Base-by-base conservation (phyloP, 306 rosid genomes). In the Psophocarpus tetragonolobus region DNA sequence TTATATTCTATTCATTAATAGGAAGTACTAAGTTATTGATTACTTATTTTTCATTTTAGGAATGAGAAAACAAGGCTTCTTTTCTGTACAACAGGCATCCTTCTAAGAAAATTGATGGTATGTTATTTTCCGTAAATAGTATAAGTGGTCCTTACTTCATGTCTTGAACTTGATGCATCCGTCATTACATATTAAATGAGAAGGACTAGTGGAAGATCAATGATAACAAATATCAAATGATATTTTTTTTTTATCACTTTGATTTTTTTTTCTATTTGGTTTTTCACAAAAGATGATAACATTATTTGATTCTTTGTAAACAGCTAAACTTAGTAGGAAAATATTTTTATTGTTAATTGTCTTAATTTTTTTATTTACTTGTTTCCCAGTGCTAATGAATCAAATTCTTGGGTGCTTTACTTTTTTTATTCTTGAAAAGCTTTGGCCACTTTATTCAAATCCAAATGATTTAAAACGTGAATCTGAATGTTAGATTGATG, bases 41-140 rank as follows among this genome's bases (percentile, higher is more conserved):
- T 54, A 18, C 62, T 62, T 71, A 21, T 73, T 53, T 53, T 65
- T 80, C 48, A 58, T 87, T 62, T 41, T 87, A 93, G 97, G 94
- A 92, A 85, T 81, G 97, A 87, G 63, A 87, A 81, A 81, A 94
- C 98, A 76, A 92, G 89, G 89, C 98, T 94, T 83, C 85, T 94
- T 3, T 92, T 94, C 80, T 94, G 98, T 73, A 94, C 98, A 8
- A 94, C 98, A 2, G 98, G 98, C 80, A 90, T 94, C 81, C 96
- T 94, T 84, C 79, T 94, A 82, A 92, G 98, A 87, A 89, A 88
- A 90, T 83, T 94, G 30, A 84, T 81, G 97, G 98, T 93, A 84
- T 24, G 88, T 61, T 66, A 33, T 63, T 75, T 60, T 44, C 44
- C 35, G 60, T 65, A 71, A 41, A 56, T 71, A 63, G 50, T 58